A percentile compares a stretch with the other conserved stretches of the same genome.
These are phyloP conservation scores for Gaertneriomyces semiglobifer DNA, from an alignment of 192 early-diverging fungal genomes.

Conservation along the genomic window DNA sequence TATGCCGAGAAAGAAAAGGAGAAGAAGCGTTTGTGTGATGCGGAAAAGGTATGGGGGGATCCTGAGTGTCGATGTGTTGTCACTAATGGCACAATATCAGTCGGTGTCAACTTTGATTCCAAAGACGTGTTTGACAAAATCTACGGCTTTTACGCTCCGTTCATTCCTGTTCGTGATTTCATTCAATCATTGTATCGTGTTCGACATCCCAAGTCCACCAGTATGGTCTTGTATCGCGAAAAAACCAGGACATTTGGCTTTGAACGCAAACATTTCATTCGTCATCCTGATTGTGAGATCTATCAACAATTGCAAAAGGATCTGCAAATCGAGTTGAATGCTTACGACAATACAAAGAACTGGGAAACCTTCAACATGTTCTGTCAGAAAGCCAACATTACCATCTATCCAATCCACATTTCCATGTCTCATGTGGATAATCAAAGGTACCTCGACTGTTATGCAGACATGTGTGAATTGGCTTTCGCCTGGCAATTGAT, in stretches of 20 bases:
- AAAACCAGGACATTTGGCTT: not conserved
- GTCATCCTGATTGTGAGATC: slow-evolving; percentile 10
- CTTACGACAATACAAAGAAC: slow-evolving; percentile 12
- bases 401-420: slow-evolving; percentile 3
- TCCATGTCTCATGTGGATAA: not conserved
- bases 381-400: slow-evolving; percentile 12
- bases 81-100: slow-evolving; percentile 24
- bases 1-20: slow-evolving; percentile 26
- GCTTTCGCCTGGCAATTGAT: slow-evolving; percentile 11
- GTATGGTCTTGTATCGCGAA: slow-evolving; percentile 10
- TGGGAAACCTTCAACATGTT: slow-evolving; percentile 19
- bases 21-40: slow-evolving; percentile 12
- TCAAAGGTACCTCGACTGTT: not conserved
- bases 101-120: slow-evolving; percentile 23
- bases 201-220: slow-evolving; percentile 15
- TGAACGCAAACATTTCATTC: not conserved
- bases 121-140: slow-evolving; percentile 17
- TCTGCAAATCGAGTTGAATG: slow-evolving; percentile 8
- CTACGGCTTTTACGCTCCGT: slow-evolving; percentile 7
- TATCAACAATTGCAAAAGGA: slow-evolving; percentile 16
- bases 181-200: slow-evolving; percentile 19
- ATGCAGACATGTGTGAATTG: not conserved
- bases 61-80: slow-evolving; percentile 3
- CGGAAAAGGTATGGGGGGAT: slow-evolving; percentile 12
- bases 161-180: slow-evolving; percentile 16